Base-by-base conservation (phyloP, 768 basidiomycete genomes). In the Tylopilus plumbeoviolaceoides region DNA sequence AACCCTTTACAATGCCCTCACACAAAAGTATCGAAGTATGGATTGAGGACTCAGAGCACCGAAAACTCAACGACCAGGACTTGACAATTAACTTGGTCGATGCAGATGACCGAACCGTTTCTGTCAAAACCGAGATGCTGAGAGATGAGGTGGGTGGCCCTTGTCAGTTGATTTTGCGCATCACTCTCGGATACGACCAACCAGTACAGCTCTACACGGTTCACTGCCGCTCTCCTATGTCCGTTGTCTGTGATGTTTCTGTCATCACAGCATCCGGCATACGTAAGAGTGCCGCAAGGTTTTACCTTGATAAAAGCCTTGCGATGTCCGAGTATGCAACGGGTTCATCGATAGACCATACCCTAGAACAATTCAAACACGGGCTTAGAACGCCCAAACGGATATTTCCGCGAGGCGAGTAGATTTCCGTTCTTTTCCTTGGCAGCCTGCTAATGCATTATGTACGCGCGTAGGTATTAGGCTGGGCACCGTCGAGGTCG, bases 221-320 rank as follows among this genome's bases (percentile, higher is more conserved):
- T 15, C 60, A 62, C 25, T 61, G 60, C 30, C 53, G 36, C 15
- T 55, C 61, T 35, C 53, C 53, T 9, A 27, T 50, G n/a, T 55
- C 60, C 20, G 38, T 52, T 17, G 47, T 61, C 28, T 61, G 60
- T 28, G 60, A 61, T 11, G 48, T 62, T 45, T 62, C 59, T 11
- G 41, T 50, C 42, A 18, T 5, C 15, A 12, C 18, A 43, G 4
- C n/a, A 40, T 36, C 38, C 14, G 10, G 7, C 20, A 3, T 25
- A 36, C 57, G 60, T 53, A 49, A 14, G 23, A 41, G 18, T 23
- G 57, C 44, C 4, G 60, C 60, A 35, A 52, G 56, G 23, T 62
- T 61, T 27, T 27, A 49, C 45, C 41, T 62, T 3, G 49, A 60
- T 35, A 54, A 51, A 47, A 45, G 21, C 10, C 39, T 31, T n/a